Percentiles rank a stretch among this genome's conserved stretches.
Evolutionary conservation across 805 yeast genomes (phyloP).

Genomic region (Cyberlindnera xylosilytica): DNA sequence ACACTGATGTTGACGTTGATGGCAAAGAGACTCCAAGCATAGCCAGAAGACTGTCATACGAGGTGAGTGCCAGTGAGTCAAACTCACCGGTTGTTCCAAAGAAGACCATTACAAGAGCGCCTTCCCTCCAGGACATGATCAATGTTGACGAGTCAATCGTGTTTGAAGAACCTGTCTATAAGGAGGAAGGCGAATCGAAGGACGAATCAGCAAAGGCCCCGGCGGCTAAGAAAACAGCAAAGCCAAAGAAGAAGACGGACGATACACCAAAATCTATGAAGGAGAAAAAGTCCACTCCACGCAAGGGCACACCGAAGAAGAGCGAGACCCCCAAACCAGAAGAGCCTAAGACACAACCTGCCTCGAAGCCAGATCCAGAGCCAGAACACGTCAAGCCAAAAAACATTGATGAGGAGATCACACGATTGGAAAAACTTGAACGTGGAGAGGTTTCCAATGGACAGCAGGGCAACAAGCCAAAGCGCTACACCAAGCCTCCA

Average conservation of each 20-base stretch:
- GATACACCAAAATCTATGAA: no score
- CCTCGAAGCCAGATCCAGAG: neutral
- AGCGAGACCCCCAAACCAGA: neutral
- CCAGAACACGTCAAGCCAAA: neutral
- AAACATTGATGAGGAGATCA: conserved; percentile 11
- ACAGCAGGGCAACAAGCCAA: conserved; percentile 43
- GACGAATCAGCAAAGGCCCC: neutral
- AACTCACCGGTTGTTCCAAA: conserved; percentile 26
- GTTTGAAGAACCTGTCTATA: conserved; percentile 16
- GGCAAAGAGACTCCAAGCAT: conserved; percentile 39
- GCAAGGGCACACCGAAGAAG: no score
- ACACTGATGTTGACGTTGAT: conserved; percentile 40
- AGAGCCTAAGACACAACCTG: no score
- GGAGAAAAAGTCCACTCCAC: no score
- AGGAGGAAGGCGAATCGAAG: conserved; percentile 3
- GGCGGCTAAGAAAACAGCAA: no score
- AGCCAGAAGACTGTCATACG: conserved; percentile 29
- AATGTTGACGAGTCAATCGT: conserved; percentile 14
- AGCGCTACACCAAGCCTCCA: conserved; percentile 62
- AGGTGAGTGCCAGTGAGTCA: conserved; percentile 21
- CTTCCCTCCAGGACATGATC: conserved; percentile 18
- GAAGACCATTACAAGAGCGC: conserved; percentile 18
- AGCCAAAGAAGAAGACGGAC: neutral
- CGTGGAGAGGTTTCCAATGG: neutral
- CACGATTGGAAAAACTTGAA: conserved; percentile 18